Evolutionary conservation across 176 grass and related monocot species (phyloP).

Genomic region (Canna indica): DNA sequence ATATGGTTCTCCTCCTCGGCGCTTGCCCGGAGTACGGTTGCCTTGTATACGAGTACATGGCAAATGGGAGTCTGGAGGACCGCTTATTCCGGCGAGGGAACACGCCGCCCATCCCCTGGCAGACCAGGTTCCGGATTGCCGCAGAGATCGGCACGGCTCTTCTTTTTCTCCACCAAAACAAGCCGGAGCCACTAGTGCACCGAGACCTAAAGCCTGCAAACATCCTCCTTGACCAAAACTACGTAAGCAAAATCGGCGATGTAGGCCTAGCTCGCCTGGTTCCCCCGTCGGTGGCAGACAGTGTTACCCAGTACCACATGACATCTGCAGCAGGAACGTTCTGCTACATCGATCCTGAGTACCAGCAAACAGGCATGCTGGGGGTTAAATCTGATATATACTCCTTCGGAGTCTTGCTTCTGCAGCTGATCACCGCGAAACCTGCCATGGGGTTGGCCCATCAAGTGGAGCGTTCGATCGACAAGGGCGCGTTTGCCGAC

Average conservation of each 20-base stretch:
- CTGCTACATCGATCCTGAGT: slow-evolving; percentile 4
- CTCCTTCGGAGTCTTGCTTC: background rate
- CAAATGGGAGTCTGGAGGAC: background rate
- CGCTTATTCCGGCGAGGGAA: background rate
- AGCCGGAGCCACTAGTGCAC: background rate
- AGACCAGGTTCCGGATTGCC: background rate
- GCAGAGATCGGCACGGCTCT: slow-evolving; percentile 3
- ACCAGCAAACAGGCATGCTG: background rate
- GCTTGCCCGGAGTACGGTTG: background rate
- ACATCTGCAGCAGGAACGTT: background rate
- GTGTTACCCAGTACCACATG: background rate
- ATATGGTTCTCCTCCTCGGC: background rate
- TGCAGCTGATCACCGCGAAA: slow-evolving; percentile 1
- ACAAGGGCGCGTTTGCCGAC: background rate
- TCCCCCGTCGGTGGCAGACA: background rate
- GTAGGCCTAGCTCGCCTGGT: background rate
- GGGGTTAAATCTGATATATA: background rate
- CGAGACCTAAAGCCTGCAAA: slow-evolving; percentile 2
- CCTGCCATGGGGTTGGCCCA: background rate
- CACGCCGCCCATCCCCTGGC: background rate
- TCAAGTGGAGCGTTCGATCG: background rate
- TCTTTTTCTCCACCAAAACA: background rate
- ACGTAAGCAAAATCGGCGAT: background rate
- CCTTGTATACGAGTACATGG: slow-evolving; percentile 6
- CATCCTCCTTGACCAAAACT: background rate